These are phyloP conservation scores for Globisporangium viniferum DNA, from an alignment of 352 stramenopile genomes.

Conservation along the genomic window DNA sequence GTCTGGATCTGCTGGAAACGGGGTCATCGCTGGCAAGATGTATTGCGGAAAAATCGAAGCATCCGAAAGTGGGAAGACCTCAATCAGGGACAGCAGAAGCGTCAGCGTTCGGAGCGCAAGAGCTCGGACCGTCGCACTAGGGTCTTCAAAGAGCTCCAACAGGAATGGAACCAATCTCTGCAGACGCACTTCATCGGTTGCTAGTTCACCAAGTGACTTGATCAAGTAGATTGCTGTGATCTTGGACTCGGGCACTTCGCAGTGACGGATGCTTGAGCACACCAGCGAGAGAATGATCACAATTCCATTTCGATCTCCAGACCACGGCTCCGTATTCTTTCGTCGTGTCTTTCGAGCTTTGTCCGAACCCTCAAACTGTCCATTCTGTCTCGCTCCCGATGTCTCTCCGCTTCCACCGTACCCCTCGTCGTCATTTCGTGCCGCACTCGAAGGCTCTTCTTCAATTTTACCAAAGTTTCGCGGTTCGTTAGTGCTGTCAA, in stretches of 20 bases:
- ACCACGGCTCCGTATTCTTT: constrained; percentile 22
- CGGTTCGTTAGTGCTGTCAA: constrained; percentile 46
- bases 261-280: constrained; percentile 80
- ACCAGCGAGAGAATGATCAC: constrained; percentile 86
- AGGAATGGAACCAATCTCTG: constrained; percentile 94
- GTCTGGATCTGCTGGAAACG: constrained; percentile 89
- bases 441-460: constrained; percentile 20
- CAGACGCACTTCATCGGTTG: constrained; percentile 92
- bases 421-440: constrained; percentile 5
- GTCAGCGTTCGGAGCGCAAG: constrained; percentile 89
- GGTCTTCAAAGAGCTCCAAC: constrained; percentile 92
- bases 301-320: constrained; percentile 73
- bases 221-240: constrained; percentile 92
- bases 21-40: constrained; percentile 91
- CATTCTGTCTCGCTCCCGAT: background rate
- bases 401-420: background rate
- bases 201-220: constrained; percentile 83
- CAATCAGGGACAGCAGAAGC: constrained; percentile 88
- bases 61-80: constrained; percentile 92
- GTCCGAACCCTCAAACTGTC: constrained; percentile 11
- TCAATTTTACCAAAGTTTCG: constrained; percentile 20
- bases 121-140: constrained; percentile 86
- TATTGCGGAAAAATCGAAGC: constrained; percentile 96
- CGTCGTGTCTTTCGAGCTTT: constrained; percentile 13
- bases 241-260: constrained; percentile 84